Evolutionary conservation across 2,329 filamentous ascomycete genomes (phyloP).

Genomic region (Colletotrichum abscissum): DNA sequence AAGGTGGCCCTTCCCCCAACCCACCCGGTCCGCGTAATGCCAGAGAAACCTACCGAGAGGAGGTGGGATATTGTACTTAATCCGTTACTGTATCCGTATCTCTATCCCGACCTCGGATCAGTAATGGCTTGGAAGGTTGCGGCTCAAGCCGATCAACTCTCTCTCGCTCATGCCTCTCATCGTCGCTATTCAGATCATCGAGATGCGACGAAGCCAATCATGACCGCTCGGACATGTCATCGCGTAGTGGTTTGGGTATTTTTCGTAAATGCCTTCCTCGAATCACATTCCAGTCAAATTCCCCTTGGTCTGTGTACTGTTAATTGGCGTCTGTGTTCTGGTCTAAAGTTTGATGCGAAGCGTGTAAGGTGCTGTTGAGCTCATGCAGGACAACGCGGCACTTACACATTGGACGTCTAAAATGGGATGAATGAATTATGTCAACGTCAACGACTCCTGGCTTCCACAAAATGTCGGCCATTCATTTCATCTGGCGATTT

Average conservation of each 20-base stretch:
- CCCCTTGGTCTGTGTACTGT: not conserved
- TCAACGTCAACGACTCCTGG: not conserved
- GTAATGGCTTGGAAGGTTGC: not conserved
- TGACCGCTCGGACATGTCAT: not conserved
- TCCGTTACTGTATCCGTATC: not conserved
- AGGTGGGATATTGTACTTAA: not conserved
- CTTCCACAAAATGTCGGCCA: too few species aligned
- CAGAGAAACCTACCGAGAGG: not conserved
- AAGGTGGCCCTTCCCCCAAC: not conserved
- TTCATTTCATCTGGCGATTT: not conserved
- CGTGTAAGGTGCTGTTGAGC: not conserved
- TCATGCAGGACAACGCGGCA: not conserved
- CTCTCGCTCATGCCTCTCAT: not conserved
- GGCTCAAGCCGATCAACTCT: constrained; percentile 14
- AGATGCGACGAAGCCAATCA: constrained; percentile 1
- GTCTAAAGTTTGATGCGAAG: constrained; percentile 11
- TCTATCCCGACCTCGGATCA: not conserved
- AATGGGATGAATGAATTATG: not conserved
- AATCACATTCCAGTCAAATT: not conserved
- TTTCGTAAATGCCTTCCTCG: not conserved
- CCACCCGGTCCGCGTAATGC: constrained; percentile 6
- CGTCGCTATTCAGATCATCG: not conserved
- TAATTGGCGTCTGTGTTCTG: not conserved
- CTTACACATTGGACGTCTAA: not conserved
- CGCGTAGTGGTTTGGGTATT: not conserved